phyloP scores from a whole-genome alignment of 2,329 filamentous ascomycete genomes.

The Zelopaecilomyces penicillatus region DNA sequence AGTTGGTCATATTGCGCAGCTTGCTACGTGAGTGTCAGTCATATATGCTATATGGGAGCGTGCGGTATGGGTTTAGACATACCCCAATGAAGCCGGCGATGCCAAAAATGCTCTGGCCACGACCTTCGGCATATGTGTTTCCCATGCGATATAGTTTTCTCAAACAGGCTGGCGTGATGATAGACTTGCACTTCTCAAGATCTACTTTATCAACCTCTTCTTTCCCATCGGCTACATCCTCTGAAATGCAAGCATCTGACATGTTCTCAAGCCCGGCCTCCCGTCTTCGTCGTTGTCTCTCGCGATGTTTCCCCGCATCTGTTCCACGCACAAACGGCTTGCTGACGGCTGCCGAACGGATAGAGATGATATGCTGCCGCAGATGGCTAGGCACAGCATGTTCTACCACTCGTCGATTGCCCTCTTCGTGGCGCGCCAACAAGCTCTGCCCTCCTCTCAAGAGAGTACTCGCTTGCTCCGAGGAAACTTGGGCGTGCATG shows the following conservation, averaged over 20 bases:
- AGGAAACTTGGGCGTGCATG: constrained; percentile 34
- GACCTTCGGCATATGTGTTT: constrained; percentile 43
- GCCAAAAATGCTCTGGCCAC: constrained; percentile 55
- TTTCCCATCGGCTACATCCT: too few species aligned
- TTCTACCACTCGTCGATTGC: constrained; percentile 29
- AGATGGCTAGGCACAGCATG: constrained; percentile 31
- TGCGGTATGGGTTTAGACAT: constrained; percentile 2
- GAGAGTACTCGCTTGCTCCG: constrained; percentile 33
- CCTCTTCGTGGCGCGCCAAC: constrained; percentile 28
- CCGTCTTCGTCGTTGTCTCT: not conserved
- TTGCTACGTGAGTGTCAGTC: constrained; percentile 25
- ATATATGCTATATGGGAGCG: not conserved
- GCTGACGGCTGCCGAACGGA: constrained; percentile 34
- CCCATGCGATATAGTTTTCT: constrained; percentile 36
- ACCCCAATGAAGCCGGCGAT: constrained; percentile 41
- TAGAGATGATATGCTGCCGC: constrained; percentile 29
- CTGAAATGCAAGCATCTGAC: too few species aligned
- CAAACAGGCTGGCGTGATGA: constrained; percentile 36
- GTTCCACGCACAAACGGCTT: too few species aligned
- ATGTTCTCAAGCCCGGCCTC: too few species aligned
- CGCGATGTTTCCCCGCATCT: too few species aligned
- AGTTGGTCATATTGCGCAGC: constrained; percentile 47
- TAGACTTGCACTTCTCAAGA: constrained; percentile 24
- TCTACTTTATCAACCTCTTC: constrained; percentile 1
- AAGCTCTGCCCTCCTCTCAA: constrained; percentile 38